Evolutionary conservation across 1,284 basidiomycete genomes (phyloP).

Genomic region (Apiotrichum akiyoshidainum): DNA sequence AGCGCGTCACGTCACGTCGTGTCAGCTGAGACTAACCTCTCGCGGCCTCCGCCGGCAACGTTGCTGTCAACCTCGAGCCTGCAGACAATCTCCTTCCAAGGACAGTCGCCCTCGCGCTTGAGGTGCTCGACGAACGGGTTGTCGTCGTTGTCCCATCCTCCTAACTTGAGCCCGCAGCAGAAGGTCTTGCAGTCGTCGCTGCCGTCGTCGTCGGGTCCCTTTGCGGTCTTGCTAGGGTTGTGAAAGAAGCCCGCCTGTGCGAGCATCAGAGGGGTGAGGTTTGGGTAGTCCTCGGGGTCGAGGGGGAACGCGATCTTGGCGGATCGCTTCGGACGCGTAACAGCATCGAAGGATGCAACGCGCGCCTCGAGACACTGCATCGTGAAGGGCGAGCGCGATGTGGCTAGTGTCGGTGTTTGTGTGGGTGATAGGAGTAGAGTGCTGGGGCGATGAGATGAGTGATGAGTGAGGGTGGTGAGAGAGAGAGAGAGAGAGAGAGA

Average conservation of each 20-base stretch:
- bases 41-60: constrained; percentile 16
- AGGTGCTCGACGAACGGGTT: constrained; percentile 74
- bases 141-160: constrained; percentile 73
- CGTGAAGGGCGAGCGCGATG: neutral
- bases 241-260: constrained; percentile 81
- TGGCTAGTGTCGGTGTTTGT: neutral
- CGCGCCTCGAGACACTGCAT: constrained; percentile 44
- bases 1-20: neutral
- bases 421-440: neutral
- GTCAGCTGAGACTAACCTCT: constrained; percentile 7
- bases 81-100: constrained; percentile 74
- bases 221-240: constrained; percentile 18
- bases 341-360: constrained; percentile 33
- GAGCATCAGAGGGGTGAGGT: constrained; percentile 65
- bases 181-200: constrained; percentile 59
- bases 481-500: no score
- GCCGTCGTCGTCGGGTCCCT: neutral
- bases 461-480: no score
- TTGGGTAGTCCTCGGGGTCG: constrained; percentile 34
- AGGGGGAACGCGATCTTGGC: constrained; percentile 44
- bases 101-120: constrained; percentile 64
- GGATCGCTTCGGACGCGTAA: constrained; percentile 28
- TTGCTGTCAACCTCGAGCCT: constrained; percentile 53
- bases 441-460: no score
- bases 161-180: constrained; percentile 68